phyloP scores from a whole-genome alignment of 2,329 filamentous ascomycete genomes.

The Harringtonia aguacate region DNA sequence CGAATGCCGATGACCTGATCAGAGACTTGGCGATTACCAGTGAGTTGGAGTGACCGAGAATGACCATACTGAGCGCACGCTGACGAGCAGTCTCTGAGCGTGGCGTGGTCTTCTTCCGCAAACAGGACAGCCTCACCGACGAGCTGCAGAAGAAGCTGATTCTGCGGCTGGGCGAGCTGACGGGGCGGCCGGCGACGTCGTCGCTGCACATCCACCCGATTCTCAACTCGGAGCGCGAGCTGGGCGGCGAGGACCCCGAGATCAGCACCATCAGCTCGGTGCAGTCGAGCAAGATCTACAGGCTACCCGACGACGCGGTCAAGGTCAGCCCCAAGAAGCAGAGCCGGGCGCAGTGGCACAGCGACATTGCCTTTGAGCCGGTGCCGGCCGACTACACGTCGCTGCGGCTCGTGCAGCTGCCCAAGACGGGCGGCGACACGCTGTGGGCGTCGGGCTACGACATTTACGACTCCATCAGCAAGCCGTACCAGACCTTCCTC shows the following conservation, averaged over 20 bases:
- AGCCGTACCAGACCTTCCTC: slow-evolving; percentile 42
- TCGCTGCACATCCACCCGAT: slow-evolving; percentile 51
- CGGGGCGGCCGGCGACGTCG: slow-evolving; percentile 46
- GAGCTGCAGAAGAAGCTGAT: slow-evolving; percentile 50
- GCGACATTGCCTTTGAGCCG: slow-evolving; percentile 37
- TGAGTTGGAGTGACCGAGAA: slow-evolving; percentile 21
- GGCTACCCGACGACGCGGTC: slow-evolving; percentile 7
- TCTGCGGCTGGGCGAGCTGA: slow-evolving; percentile 46
- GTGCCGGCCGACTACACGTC: slow-evolving; percentile 43
- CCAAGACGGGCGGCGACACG: slow-evolving; percentile 22
- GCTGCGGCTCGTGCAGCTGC: slow-evolving; percentile 25
- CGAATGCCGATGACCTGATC: slow-evolving; percentile 52
- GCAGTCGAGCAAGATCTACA: slow-evolving; percentile 30
- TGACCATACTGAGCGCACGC: background rate
- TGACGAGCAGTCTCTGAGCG: slow-evolving; percentile 41
- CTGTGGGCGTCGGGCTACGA: slow-evolving; percentile 34
- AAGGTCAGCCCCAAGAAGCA: slow-evolving; percentile 22
- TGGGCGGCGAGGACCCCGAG: slow-evolving; percentile 39
- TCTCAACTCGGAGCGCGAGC: slow-evolving; percentile 40
- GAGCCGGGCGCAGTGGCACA: slow-evolving; percentile 21
- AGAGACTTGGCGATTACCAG: slow-evolving; percentile 58
- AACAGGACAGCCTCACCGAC: slow-evolving; percentile 45
- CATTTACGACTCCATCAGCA: slow-evolving; percentile 36
- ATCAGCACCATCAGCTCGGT: slow-evolving; percentile 50
- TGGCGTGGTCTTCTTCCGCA: slow-evolving; percentile 55